phyloP scores from a whole-genome alignment of 345 rosid genomes.

The Sisymbrium irio region DNA sequence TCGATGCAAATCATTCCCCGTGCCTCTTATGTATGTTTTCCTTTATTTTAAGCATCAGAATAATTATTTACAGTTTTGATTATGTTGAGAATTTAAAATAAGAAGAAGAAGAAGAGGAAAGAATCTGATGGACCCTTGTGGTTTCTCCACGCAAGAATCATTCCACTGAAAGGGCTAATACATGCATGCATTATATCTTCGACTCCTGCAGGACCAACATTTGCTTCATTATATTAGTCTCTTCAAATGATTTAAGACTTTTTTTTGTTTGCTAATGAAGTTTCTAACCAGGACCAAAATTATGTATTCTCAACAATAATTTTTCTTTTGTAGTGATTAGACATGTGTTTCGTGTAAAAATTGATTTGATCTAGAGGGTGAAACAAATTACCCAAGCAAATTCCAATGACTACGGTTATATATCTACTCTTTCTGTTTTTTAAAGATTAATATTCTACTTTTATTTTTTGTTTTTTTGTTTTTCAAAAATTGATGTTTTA shows the following conservation, averaged over 20 bases:
- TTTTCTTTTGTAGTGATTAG: not conserved
- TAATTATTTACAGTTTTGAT: not conserved
- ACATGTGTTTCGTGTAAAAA: not conserved
- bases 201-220: slow-evolving; percentile 26
- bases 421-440: no score
- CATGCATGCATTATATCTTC: slow-evolving; percentile 33
- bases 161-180: slow-evolving; percentile 36
- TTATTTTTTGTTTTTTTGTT: no score
- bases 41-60: slow-evolving; percentile 4
- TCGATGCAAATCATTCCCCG: slow-evolving; percentile 39
- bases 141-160: slow-evolving; percentile 55
- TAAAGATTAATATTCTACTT: no score
- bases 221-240: slow-evolving; percentile 1
- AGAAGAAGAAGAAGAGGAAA: not conserved
- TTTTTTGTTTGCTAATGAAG: not conserved
- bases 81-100: not conserved
- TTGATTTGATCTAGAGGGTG: not conserved
- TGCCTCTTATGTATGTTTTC: slow-evolving; percentile 31
- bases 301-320: not conserved
- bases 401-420: not conserved
- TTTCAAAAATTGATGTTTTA: no score
- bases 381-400: not conserved
- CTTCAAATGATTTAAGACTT: not conserved
- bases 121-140: slow-evolving; percentile 25
- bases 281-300: slow-evolving; percentile 11